Evolutionary conservation across 23 red algal species (phyloP).

Genomic region (Gracilariopsis chorda): DNA sequence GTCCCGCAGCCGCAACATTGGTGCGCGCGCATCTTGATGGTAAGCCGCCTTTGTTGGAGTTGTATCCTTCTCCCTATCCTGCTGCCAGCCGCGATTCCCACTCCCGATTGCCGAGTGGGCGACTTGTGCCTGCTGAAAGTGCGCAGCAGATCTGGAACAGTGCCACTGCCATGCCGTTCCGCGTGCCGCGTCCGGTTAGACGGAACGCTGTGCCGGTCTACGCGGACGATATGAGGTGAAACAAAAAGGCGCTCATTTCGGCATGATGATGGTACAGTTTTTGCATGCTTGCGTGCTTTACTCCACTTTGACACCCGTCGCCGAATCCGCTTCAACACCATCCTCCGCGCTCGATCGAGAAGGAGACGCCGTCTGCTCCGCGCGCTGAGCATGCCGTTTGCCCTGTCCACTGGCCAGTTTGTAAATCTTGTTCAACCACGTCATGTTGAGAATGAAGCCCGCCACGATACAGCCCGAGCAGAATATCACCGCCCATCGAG

Average conservation of each 20-base stretch:
- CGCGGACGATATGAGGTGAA: slow-evolving; percentile 5
- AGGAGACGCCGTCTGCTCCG: no score
- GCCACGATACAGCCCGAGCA: slow-evolving; percentile 20
- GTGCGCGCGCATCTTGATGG: neutral
- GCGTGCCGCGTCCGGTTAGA: neutral
- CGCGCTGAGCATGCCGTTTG: no score
- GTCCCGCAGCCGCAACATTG: neutral
- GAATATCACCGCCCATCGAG: neutral
- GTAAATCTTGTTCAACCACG: slow-evolving; percentile 65
- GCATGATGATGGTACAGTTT: no score
- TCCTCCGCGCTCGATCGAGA: no score
- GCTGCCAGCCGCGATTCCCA: no score
- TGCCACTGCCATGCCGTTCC: neutral
- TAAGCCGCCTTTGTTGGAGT: neutral
- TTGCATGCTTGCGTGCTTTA: no score
- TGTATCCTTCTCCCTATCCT: neutral
- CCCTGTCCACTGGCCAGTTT: neutral
- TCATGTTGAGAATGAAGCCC: slow-evolving; percentile 61
- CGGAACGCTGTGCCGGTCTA: neutral
- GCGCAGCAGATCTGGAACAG: slow-evolving; percentile 14
- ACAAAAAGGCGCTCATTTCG: no score
- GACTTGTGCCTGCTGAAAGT: neutral
- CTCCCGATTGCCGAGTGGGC: neutral
- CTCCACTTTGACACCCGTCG: no score
- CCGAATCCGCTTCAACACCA: no score